Evolutionary conservation across 164 flowering plant species (phyloP), one percentile per base, ranked within the genome.

Genomic region (Nymphaea colorata): DNA sequence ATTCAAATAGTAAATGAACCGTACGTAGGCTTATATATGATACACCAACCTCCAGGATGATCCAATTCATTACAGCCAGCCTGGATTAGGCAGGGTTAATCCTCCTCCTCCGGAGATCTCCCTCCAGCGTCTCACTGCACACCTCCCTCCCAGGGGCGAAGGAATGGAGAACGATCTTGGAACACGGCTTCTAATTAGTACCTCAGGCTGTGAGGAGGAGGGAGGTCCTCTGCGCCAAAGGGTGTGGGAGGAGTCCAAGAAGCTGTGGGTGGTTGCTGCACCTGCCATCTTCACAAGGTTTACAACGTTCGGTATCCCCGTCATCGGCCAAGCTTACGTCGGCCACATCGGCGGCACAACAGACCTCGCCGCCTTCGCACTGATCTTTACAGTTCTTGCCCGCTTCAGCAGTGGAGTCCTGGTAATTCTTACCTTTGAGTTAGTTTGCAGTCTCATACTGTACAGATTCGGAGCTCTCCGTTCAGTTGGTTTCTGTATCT

Each of bases 201-300:
- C 36, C 36, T 25, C 36, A 25, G 36, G 36, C 36, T 0, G 36
- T 25, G 36, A 25, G 0, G 36, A 25, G 36, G 36, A 25, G 36
- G 36, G 36, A 25, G 36, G 36, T 25, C 36, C 36, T 25, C 36
- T 25, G 36, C 36, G 36, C 36, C 36, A 55, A 16, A 67, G 43
- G 59, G 6, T 67, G 14, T 67, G 60, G 69, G 14, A 12, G 5
- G 69, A 67, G 61, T 17, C 10, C 0, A 67, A 67, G 69, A 55
- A 67, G 69, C n/a, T 67, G n/a, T 67, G 69, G 69, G n/a, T 16
- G 69, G 69, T 67, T 5, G 60, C 69, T 17, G 69, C 43, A 16
- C 69, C 61, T 0, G 69, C 62, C 6, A 55, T 51, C 3, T 41
- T 67, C n/a, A 51, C 69, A 5, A 67, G 69, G 43, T 6, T 67